These are phyloP conservation scores for Rubroboletus satanas DNA, from an alignment of 768 basidiomycete species.

Conservation along the genomic window DNA sequence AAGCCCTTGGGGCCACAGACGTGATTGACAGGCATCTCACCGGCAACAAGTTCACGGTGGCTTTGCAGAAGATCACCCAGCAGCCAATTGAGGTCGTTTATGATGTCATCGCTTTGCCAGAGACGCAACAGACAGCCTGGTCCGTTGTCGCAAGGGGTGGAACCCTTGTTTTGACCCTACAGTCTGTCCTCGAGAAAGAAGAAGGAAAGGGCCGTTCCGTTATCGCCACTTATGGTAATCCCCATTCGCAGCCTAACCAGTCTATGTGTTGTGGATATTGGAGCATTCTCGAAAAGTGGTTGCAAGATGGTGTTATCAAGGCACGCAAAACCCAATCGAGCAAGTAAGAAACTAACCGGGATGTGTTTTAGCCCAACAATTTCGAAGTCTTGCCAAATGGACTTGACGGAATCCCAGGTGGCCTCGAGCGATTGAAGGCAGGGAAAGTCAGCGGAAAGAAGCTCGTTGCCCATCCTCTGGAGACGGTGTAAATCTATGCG, in stretches of 20 bases:
- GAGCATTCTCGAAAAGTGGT: conserved; percentile 22
- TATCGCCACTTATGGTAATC: conserved; percentile 24
- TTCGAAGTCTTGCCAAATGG: conserved; percentile 42
- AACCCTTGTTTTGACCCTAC: conserved; percentile 28
- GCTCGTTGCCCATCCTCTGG: conserved; percentile 40
- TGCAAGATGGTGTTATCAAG: conserved; percentile 26
- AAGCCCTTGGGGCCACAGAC: conserved; percentile 38
- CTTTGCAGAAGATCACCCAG: conserved; percentile 26
- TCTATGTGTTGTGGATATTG: conserved; percentile 16
- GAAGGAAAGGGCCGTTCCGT: conserved; percentile 17
- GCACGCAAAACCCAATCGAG: conserved; percentile 2
- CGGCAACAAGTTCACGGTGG: conserved; percentile 11
- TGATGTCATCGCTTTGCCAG: conserved; percentile 32
- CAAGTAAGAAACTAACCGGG: background rate
- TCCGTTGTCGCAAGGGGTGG: conserved; percentile 34
- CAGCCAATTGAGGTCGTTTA: conserved; percentile 19
- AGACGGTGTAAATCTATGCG: conserved; percentile 23
- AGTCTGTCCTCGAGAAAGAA: conserved; percentile 20
- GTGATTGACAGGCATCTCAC: conserved; percentile 33
- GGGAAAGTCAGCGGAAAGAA: conserved; percentile 43
- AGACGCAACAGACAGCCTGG: conserved; percentile 36
- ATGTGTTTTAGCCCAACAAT: conserved; percentile 34
- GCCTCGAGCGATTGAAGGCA: conserved; percentile 34
- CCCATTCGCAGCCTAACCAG: conserved; percentile 18
- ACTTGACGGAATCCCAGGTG: conserved; percentile 35